These are phyloP conservation scores for Phallus indusiatus DNA, from an alignment of 768 basidiomycete genomes.

Conservation along the genomic window DNA sequence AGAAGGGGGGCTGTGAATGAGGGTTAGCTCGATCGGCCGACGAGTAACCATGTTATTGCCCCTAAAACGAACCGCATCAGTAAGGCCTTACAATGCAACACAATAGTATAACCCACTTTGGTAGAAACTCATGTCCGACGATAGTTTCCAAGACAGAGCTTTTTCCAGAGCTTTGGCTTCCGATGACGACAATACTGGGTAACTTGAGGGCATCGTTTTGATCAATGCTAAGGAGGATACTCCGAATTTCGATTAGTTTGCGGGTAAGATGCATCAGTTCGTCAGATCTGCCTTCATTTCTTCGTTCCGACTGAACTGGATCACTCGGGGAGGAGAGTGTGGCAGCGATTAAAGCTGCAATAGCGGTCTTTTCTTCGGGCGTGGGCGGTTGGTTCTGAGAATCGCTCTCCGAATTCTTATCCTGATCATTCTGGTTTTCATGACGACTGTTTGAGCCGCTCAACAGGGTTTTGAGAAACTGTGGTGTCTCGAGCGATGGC, in stretches of 20 bases:
- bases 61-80: slow-evolving; percentile 31
- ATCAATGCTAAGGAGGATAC: slow-evolving; percentile 91
- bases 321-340: slow-evolving; percentile 72
- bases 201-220: slow-evolving; percentile 91
- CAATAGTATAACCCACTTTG: slow-evolving; percentile 62
- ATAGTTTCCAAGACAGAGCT: slow-evolving; percentile 96
- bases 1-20: slow-evolving; percentile 71
- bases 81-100: neutral
- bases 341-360: slow-evolving; percentile 70
- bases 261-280: slow-evolving; percentile 88
- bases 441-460: slow-evolving; percentile 16
- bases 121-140: slow-evolving; percentile 95
- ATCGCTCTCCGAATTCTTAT: slow-evolving; percentile 24
- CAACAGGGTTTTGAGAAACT: slow-evolving; percentile 64
- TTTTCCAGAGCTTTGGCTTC: slow-evolving; percentile 97
- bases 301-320: slow-evolving; percentile 31
- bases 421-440: slow-evolving; percentile 23
- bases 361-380: slow-evolving; percentile 49
- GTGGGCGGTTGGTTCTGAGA: slow-evolving; percentile 23
- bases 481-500: slow-evolving; percentile 44
- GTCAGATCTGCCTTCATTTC: slow-evolving; percentile 49
- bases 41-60: slow-evolving; percentile 99
- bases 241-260: slow-evolving; percentile 93
- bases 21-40: slow-evolving; percentile 93
- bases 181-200: slow-evolving; percentile 96